These are phyloP conservation scores for Phytophthora multivora DNA, from an alignment of 352 stramenopile species.

Conservation along the genomic window DNA sequence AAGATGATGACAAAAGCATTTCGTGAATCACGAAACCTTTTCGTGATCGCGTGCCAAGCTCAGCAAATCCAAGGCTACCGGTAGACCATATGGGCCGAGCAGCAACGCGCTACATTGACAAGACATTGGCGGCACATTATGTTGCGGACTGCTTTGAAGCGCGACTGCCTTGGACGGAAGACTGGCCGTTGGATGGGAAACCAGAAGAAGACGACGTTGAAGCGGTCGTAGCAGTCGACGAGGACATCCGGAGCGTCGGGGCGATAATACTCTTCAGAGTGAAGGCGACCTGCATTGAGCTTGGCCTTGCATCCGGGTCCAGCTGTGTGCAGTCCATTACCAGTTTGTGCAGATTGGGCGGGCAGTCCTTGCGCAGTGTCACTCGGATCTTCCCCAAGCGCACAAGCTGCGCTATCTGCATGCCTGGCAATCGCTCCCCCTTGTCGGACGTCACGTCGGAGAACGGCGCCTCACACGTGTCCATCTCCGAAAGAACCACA, in stretches of 20 bases:
- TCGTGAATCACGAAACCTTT: background rate
- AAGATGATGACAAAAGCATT: background rate
- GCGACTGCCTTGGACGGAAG: conserved; percentile 18
- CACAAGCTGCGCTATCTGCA: conserved; percentile 75
- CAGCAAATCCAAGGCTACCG: background rate
- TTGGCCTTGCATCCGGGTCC: conserved; percentile 63
- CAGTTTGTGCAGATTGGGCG: conserved; percentile 54
- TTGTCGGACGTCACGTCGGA: conserved; percentile 47
- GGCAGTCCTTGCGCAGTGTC: conserved; percentile 61
- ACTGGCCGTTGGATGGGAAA: conserved; percentile 12
- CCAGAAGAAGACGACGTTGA: conserved; percentile 17
- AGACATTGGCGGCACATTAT: too few species aligned
- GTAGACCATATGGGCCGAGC: conserved; percentile 1
- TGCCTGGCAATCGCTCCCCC: conserved; percentile 60
- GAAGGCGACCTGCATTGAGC: conserved; percentile 74
- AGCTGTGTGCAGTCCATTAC: conserved; percentile 66
- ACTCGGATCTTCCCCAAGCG: conserved; percentile 59
- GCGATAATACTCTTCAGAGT: conserved; percentile 79
- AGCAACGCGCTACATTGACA: background rate
- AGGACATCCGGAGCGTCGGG: conserved; percentile 42
- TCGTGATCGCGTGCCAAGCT: background rate
- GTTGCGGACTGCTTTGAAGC: conserved; percentile 6
- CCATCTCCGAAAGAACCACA: conserved; percentile 81
- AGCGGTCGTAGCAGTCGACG: conserved; percentile 28
- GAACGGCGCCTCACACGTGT: conserved; percentile 71